These are phyloP conservation scores for Ambrosiella cleistominuta DNA, from an alignment of 2,329 filamentous ascomycete genomes.

Conservation along the genomic window DNA sequence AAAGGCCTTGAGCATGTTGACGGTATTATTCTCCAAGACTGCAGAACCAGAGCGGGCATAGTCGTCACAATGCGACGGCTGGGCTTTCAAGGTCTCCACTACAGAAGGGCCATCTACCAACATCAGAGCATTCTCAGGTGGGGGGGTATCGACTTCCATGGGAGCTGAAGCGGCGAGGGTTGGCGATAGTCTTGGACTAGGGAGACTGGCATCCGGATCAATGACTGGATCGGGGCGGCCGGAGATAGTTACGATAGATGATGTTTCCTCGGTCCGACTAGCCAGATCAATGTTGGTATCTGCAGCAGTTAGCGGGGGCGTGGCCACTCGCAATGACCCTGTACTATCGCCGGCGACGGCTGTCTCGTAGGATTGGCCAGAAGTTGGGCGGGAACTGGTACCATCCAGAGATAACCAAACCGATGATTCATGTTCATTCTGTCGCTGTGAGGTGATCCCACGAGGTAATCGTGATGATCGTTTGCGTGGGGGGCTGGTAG, in stretches of 20 bases:
- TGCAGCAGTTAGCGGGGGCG: no score
- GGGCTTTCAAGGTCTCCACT: neutral
- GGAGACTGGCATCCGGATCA: conserved; percentile 73
- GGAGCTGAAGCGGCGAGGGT: conserved; percentile 51
- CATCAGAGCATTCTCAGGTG: conserved; percentile 25
- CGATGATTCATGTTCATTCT: no score
- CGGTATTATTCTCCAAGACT: conserved; percentile 18
- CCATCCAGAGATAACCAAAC: no score
- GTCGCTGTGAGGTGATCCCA: no score
- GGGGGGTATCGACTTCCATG: conserved; percentile 28
- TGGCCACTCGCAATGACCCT: no score
- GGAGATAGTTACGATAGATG: neutral
- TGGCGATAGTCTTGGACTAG: conserved; percentile 85
- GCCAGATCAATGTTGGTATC: no score
- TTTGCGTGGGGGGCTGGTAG: no score
- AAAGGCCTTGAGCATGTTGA: conserved; percentile 63
- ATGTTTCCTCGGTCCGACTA: no score
- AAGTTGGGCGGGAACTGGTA: no score
- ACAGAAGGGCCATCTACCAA: conserved; percentile 8
- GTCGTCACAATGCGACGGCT: neutral
- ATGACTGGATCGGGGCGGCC: neutral
- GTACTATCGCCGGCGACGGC: no score
- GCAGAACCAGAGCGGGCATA: conserved; percentile 54
- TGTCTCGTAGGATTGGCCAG: no score
- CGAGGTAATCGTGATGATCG: no score